Base-by-base conservation (phyloP, 2,329 filamentous ascomycete genomes). In the Didymella segeticola region DNA sequence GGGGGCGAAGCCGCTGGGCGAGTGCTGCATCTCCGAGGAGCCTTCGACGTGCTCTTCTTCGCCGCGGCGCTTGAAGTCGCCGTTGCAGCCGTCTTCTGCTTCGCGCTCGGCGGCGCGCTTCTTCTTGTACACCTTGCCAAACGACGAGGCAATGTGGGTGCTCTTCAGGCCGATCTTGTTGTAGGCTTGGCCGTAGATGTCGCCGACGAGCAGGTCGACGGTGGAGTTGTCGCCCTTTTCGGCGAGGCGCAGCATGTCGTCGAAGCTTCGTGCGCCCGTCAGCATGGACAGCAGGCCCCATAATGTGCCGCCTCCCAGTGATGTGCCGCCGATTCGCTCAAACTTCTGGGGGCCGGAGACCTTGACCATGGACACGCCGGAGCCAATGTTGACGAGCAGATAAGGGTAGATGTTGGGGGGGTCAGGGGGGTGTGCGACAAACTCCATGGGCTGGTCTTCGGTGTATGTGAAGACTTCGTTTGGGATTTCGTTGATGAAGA, bases 401-500 rank as follows among this genome's bases (percentile, higher is more conserved):
- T 99, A 99, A 2, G 95, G 95, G 73, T 99, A 98, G 55, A 96
- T 91, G 46, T 71, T 71, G 0, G 71, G 61, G 14, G 70, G 70
- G 63, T 93, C 87, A n/a, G 86, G 81, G 37, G 82, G 81, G 1
- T 91, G 86, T 56, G 88, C 85, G 62, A 89, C 86, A 71, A 96
- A 98, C 68, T 91, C 86, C 89, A 97, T 96, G 4, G 93, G 92
- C 65, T 95, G 88, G 27, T 74, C 68, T 53, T 78, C 93, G 71
- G 89, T 93, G 77, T 98, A 98, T 17, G 92, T 97, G 71, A 99
- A 99, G 48, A 99, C 93, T 77, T 99, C 95, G 64, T 89, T 87
- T 17, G 95, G 95, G 55, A 99, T 98, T 73, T 98, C 93, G 61
- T 91, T 96, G 71, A 98, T 98, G 81, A 99, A 98, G 79, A 98